Evolutionary conservation across 176 grass and related monocot genomes (phyloP).

Genomic region (Poa pratensis): DNA sequence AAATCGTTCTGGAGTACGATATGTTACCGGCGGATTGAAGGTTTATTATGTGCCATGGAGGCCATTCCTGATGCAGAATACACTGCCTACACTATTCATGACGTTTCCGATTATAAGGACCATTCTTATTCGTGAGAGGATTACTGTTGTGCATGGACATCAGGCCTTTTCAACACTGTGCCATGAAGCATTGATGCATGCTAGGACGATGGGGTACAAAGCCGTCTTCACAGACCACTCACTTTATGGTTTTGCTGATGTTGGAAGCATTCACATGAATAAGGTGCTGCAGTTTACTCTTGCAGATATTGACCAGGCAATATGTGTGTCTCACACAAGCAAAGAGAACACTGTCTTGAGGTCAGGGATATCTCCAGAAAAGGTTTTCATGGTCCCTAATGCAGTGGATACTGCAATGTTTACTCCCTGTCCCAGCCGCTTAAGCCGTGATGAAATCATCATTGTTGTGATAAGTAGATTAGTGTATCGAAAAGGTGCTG

Average conservation of each 20-base stretch:
- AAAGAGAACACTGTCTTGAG: conserved; percentile 96
- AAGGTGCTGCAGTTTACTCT: conserved; percentile 97
- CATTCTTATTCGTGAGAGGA: conserved; percentile 88
- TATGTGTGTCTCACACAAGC: conserved; percentile 96
- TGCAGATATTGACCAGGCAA: conserved; percentile 92
- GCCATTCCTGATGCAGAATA: conserved; percentile 96
- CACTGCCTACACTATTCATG: conserved; percentile 82
- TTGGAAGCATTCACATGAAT: conserved; percentile 98
- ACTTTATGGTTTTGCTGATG: conserved; percentile 92
- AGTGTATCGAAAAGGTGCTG: conserved; percentile 91
- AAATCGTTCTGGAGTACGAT: conserved; percentile 85
- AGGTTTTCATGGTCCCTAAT: conserved; percentile 94
- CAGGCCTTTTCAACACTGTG: conserved; percentile 96
- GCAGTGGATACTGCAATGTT: conserved; percentile 98
- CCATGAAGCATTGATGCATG: conserved; percentile 91
- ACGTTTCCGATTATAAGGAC: conserved; percentile 80
- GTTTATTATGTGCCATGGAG: conserved; percentile 94
- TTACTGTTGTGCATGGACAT: conserved; percentile 94
- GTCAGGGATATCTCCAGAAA: conserved; percentile 83
- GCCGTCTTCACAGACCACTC: conserved; percentile 96
- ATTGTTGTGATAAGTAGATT: conserved; percentile 94
- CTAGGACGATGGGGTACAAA: conserved; percentile 95
- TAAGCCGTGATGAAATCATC: conserved; percentile 81
- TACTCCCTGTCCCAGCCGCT: conserved; percentile 63
- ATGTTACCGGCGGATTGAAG: conserved; percentile 87